A percentile compares a stretch with the other conserved stretches of the same genome.
Conservation (phyloP, 2,329 filamentous ascomycete genomes). For the Botrytis paeoniae region DNA sequence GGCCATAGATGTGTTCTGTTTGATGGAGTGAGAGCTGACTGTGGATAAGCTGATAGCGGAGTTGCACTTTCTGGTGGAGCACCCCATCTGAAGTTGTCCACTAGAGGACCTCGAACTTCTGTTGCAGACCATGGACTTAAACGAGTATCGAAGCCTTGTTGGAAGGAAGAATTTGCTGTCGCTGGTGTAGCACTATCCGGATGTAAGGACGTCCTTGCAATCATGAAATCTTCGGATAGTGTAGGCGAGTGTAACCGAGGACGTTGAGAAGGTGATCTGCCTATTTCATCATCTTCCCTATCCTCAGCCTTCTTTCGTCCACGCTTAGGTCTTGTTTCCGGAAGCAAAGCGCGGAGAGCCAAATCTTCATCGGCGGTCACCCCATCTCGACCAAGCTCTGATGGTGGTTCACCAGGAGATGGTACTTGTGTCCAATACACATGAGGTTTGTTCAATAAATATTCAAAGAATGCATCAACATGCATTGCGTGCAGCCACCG, state of each 20-base stretch:
- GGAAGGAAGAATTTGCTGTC: slow-evolving; percentile 38
- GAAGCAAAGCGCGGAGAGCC: slow-evolving; percentile 77
- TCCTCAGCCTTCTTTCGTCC: slow-evolving; percentile 61
- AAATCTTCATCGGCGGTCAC: slow-evolving; percentile 85
- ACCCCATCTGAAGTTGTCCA: slow-evolving; percentile 34
- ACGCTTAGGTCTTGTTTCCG: slow-evolving; percentile 65
- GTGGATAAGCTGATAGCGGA: slow-evolving; percentile 67
- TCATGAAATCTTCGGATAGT: slow-evolving; percentile 42
- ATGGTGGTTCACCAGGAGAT: slow-evolving; percentile 57
- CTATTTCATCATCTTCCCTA: slow-evolving; percentile 52
- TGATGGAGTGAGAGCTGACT: slow-evolving; percentile 71
- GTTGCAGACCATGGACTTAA: slow-evolving; percentile 36
- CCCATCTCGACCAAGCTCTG: slow-evolving; percentile 69
- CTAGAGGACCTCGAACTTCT: slow-evolving; percentile 29
- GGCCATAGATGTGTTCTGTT: slow-evolving; percentile 43
- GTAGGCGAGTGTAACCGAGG: slow-evolving; percentile 57
- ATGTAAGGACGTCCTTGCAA: slow-evolving; percentile 38
- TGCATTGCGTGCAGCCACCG: slow-evolving; percentile 98
- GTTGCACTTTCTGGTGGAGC: slow-evolving; percentile 54
- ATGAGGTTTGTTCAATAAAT: slow-evolving; percentile 73
- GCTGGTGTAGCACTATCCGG: slow-evolving; percentile 41
- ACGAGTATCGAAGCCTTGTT: slow-evolving; percentile 29
- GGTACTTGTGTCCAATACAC: slow-evolving; percentile 79
- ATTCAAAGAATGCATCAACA: slow-evolving; percentile 92
- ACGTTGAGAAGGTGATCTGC: slow-evolving; percentile 54